Conservation (phyloP, 371 early-diverging fungal species). For the Cokeromyces recurvatus region DNA sequence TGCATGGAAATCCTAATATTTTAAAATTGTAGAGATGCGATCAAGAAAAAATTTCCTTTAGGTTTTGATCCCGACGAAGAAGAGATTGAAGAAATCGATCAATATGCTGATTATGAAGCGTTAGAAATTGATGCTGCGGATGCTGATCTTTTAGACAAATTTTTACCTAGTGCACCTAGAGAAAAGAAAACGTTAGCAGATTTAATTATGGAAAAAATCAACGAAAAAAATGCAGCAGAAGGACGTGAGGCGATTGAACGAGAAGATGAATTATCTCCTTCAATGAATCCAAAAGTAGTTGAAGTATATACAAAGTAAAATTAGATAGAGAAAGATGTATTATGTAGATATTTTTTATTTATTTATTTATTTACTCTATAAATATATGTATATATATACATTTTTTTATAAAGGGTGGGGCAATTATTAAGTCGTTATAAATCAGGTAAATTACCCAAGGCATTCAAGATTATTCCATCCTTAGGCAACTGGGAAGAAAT, state of each 20-base stretch:
- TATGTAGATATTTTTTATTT: background rate
- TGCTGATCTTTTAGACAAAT: constrained; percentile 78
- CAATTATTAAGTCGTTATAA: constrained; percentile 87
- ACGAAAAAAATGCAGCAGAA: constrained; percentile 60
- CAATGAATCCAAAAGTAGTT: constrained; percentile 84
- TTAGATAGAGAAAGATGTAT: background rate
- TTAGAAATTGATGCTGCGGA: constrained; percentile 73
- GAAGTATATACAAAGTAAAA: constrained; percentile 91
- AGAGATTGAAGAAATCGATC: constrained; percentile 53
- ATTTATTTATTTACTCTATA: too few species aligned
- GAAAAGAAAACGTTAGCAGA: constrained; percentile 88
- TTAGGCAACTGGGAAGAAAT: constrained; percentile 96
- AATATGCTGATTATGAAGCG: constrained; percentile 52
- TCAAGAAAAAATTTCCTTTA: constrained; percentile 22
- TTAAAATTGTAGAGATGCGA: background rate
- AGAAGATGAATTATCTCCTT: constrained; percentile 43
- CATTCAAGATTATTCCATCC: constrained; percentile 97
- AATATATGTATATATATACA: too few species aligned
- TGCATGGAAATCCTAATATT: too few species aligned
- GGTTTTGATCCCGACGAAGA: constrained; percentile 47
- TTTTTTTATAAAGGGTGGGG: constrained; percentile 64
- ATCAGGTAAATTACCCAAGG: constrained; percentile 95
- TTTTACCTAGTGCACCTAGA: constrained; percentile 79
- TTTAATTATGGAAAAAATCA: constrained; percentile 91
- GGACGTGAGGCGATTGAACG: constrained; percentile 29